Base-by-base conservation (phyloP, 2,329 filamentous ascomycete species). In the Fusarium sp. region DNA sequence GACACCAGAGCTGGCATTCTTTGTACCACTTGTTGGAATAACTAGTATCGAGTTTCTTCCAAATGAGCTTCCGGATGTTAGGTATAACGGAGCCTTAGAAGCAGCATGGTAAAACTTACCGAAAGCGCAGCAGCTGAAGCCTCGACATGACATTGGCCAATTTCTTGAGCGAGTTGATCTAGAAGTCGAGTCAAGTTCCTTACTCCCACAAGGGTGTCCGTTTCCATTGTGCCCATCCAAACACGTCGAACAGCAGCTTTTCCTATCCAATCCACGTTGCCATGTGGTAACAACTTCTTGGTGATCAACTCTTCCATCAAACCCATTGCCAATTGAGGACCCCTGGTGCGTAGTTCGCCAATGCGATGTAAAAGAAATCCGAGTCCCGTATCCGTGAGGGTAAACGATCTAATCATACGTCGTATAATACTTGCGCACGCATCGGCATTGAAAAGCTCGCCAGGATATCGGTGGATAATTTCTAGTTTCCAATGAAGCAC, bases 21-120 rank as follows among this genome's bases (percentile, higher is more conserved):
- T 84, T 81, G 58, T 86, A 87, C 18, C 88, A 80, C 3, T 84
- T 82, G 32, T 86, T 83, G 2, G 80, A 80, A 66, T 87, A 88
- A 16, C 83, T 82, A 2, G 83, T 79, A 55, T 94, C 91, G n/a
- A 92, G 83, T 27, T 85, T 87, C 79, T 94, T 96, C 94, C 94
- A 98, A 6, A 97, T 81, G 6, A 97, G 79, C 92, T 95, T 64
- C 13, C 24, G 45, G 11, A 29, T 66, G 74, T 75, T 30, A 74
- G 67, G 40, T 9, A 20, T 2, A 20, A 16, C 15, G 9, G 15
- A 22, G 8, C 12, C 38, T 20, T 24, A 15, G 32, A 22, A 22
- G 71, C 64, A 47, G 18, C 24, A 38, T 45, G 34, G n/a, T 24
- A 13, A 9, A 18, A 78, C 86, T 72, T 76, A 92, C 89, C 34